Conservation (phyloP, 148 eudicot species). For the Arbutus unedo region DNA sequence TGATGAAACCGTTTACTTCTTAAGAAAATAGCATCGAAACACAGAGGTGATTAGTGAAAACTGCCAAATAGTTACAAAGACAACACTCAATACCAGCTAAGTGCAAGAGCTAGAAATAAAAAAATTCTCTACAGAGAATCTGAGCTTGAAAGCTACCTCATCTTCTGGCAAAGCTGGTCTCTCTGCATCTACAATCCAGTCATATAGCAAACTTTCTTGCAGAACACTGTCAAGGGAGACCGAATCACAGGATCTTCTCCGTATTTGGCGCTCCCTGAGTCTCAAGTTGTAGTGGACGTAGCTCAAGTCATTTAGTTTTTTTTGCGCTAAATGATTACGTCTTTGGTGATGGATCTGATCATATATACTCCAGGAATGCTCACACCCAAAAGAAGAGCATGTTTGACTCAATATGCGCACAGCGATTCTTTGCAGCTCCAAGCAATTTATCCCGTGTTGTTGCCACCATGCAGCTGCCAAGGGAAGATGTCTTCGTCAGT, state of each 20-base stretch:
- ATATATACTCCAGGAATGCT: conserved; percentile 79
- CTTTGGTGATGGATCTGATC: conserved; percentile 62
- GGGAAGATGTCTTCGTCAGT: conserved; percentile 19
- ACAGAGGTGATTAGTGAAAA: neutral
- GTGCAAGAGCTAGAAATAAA: conserved; percentile 1
- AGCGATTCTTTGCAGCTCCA: conserved; percentile 80
- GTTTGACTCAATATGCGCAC: conserved; percentile 89
- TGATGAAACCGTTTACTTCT: neutral
- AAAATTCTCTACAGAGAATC: conserved; percentile 3
- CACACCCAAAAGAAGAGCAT: conserved; percentile 81
- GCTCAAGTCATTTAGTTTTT: conserved; percentile 57
- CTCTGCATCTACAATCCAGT: conserved; percentile 72
- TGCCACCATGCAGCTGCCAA: conserved; percentile 97
- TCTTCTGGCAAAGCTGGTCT: conserved; percentile 58
- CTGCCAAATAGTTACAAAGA: neutral
- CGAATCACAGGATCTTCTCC: conserved; percentile 41
- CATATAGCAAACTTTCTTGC: conserved; percentile 66
- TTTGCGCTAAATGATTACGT: conserved; percentile 60
- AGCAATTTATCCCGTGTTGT: conserved; percentile 89
- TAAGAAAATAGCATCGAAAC: neutral
- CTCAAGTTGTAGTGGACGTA: conserved; percentile 85
- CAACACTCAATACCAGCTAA: neutral
- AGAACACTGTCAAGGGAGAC: conserved; percentile 60
- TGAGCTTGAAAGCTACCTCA: conserved; percentile 50
- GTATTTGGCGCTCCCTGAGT: conserved; percentile 76